Evolutionary conservation across 495 filamentous ascomycete species (phyloP).

Genomic region (Delitschia confertaspora): DNA sequence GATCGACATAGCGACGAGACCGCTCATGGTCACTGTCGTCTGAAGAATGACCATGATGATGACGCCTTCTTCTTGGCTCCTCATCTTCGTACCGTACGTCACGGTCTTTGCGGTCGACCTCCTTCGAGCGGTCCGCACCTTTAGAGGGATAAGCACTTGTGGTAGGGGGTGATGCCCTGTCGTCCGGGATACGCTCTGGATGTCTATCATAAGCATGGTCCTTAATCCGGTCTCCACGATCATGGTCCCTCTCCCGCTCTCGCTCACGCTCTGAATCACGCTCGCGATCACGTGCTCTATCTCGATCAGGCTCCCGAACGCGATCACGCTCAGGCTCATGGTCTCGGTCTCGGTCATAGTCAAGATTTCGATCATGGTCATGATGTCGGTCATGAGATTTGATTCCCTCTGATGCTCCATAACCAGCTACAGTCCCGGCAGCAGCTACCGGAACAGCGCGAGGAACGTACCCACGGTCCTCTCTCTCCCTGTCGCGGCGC

Average conservation of each 20-base stretch:
- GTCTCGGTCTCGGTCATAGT: no score
- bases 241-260: conserved; percentile 16
- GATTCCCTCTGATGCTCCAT: conserved; percentile 12
- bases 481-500: conserved; percentile 20
- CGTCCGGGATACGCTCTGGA: no score
- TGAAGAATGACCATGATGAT: conserved; percentile 7
- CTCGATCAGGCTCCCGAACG: conserved; percentile 20
- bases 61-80: conserved; percentile 11
- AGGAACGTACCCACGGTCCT: conserved; percentile 6
- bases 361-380: conserved; percentile 2
- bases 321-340: conserved; percentile 5
- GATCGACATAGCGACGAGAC: conserved; percentile 24
- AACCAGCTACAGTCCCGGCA: conserved; percentile 15
- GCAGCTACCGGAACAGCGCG: conserved; percentile 6
- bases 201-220: no score
- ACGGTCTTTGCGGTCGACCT: conserved; percentile 1
- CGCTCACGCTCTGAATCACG: conserved; percentile 21
- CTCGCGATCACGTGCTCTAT: conserved; percentile 24
- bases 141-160: no score
- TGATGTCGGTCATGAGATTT: conserved; percentile 5
- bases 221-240: conserved; percentile 1
- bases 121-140: no score
- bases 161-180: no score
- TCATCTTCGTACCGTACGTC: conserved; percentile 23
- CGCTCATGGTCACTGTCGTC: conserved; percentile 21